These are phyloP conservation scores for Sporothrix schenckii DNA, from an alignment of 2,329 filamentous ascomycete genomes.

Conservation along the genomic window DNA sequence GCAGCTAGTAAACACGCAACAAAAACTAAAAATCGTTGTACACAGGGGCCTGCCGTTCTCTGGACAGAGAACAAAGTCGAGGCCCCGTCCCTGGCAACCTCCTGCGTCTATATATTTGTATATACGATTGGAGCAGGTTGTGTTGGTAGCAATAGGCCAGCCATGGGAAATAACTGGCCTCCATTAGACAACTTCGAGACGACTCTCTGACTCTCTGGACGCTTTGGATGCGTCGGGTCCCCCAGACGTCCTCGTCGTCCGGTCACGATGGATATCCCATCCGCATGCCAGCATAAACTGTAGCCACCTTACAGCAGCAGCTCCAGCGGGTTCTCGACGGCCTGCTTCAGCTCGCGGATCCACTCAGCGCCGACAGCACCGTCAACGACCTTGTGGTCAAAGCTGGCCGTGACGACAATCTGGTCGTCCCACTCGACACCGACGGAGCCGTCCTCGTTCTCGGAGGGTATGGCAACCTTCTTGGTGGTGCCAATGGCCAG, in stretches of 20 bases:
- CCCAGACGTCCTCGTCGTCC: neutral
- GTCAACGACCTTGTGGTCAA: slow-evolving; percentile 99
- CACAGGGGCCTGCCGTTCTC: slow-evolving; percentile 28
- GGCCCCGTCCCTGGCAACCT: slow-evolving; percentile 1
- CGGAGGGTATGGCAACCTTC: slow-evolving; percentile 88
- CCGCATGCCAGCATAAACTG: neutral
- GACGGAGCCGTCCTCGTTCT: slow-evolving; percentile 78
- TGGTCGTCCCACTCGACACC: slow-evolving; percentile 91
- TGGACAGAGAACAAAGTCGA: neutral
- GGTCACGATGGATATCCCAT: neutral
- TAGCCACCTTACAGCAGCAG: slow-evolving; percentile 72
- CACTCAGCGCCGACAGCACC: slow-evolving; percentile 95
- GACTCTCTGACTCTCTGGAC: neutral
- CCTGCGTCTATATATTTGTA: slow-evolving; percentile 29
- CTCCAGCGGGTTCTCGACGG: slow-evolving; percentile 94
- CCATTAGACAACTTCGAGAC: slow-evolving; percentile 29
- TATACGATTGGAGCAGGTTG: slow-evolving; percentile 17
- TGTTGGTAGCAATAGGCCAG: slow-evolving; percentile 22
- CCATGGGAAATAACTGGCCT: slow-evolving; percentile 13
- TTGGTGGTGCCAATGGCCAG: slow-evolving; percentile 91
- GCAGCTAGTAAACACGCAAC: slow-evolving; percentile 32
- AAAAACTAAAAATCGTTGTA: slow-evolving; percentile 32
- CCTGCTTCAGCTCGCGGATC: slow-evolving; percentile 96
- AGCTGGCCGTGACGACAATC: slow-evolving; percentile 91
- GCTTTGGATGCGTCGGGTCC: slow-evolving; percentile 7